Evolutionary conservation across 306 rosid species (phyloP), one percentile per base, ranked within the genome.

Genomic region (Vigna hirtella): DNA sequence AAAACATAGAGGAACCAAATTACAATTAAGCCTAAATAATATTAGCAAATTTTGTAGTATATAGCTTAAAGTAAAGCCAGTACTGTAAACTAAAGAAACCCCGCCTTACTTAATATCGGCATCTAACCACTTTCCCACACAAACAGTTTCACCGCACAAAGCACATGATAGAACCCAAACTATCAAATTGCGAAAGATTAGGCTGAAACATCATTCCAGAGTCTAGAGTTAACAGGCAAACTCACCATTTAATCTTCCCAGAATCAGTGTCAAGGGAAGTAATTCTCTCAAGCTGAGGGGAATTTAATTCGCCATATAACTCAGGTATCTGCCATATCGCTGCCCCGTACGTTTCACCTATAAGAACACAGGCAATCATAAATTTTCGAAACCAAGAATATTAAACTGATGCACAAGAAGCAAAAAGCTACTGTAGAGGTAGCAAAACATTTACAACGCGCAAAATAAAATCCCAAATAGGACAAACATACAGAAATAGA

Each of bases 261-360:
- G 84, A 89, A 73, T 87, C 87, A 16, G 81, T 79, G 50, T 91
- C 97, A 40, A 96, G 90, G 47, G 93, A 84, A 59, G 97, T 90
- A 62, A 96, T 86, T 80, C 40, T 83, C 80, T 96, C 98, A 86
- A 96, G 65, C 84, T 93, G 98, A 42, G 99, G 96, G 45, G 98
- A 95, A 83, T 93, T 95, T 55, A 96, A 66, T 82, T 96, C 99
- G 42, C 98, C 99, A 50, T 93, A 96, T 76, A 93, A 79, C 86
- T 96, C 99, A 1, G 99, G 99, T 61, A 96, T 91, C 92, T 93
- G 99, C 99, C 99, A 96, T 88, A 96, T 85, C 9, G 98, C 87
- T 47, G 99, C 98, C 77, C 90, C 98, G 75, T 76, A 84, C 38
- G 93, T 83, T 84, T 96, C 99, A 75, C 98, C 99, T 96, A 71